Percentiles rank a stretch among this genome's conserved stretches.
These are phyloP conservation scores for Aspergillus proliferans DNA, from an alignment of 2,329 filamentous ascomycete genomes.

Conservation along the genomic window DNA sequence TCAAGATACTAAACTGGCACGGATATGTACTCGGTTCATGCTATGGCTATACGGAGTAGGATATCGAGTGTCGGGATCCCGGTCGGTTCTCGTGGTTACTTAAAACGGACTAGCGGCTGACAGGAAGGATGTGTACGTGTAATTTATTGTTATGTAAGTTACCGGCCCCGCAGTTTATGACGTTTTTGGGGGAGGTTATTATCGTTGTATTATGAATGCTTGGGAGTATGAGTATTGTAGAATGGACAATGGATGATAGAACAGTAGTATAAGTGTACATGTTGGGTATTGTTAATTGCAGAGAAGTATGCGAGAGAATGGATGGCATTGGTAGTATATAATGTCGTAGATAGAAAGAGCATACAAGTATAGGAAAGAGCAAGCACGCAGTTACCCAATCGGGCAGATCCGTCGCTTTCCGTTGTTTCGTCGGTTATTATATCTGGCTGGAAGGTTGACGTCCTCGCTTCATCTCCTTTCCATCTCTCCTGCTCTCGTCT, in stretches of 20 bases:
- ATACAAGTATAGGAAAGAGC: neutral
- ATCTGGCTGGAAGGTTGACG: no score
- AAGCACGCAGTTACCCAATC: neutral
- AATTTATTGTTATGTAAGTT: neutral
- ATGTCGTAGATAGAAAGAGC: neutral
- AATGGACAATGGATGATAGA: neutral
- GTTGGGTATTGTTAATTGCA: neutral
- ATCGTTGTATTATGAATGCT: neutral
- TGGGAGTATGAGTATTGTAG: neutral
- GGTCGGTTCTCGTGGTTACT: constrained; percentile 2
- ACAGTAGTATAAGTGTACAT: no score
- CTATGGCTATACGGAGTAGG: neutral
- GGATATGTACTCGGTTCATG: no score
- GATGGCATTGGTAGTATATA: neutral
- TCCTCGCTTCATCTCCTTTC: neutral
- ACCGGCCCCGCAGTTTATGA: neutral
- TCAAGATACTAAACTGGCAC: no score
- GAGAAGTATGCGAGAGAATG: neutral
- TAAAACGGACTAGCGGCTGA: neutral
- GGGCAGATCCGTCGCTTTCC: neutral
- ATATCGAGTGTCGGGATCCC: neutral
- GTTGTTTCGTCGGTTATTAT: neutral
- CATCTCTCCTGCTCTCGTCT: neutral
- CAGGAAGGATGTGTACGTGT: neutral
- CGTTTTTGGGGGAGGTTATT: neutral